These are phyloP conservation scores for Sphagnurus paluster DNA, from an alignment of 1,284 basidiomycete species.

Conservation along the genomic window DNA sequence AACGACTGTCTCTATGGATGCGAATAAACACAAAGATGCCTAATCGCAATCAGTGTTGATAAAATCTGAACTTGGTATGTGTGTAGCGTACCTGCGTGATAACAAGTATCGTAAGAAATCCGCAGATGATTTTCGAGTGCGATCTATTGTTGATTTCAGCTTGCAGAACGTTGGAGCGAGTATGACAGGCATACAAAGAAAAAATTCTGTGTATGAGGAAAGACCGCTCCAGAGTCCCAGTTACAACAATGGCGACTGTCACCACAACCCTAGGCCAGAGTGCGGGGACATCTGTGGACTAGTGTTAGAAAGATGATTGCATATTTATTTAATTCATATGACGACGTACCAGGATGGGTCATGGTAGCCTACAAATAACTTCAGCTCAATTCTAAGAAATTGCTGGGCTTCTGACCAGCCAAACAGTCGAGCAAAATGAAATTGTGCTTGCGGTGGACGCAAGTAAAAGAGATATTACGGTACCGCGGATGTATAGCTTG, in stretches of 20 bases:
- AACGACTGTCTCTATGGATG: neutral
- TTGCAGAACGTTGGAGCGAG: neutral
- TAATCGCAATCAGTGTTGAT: neutral
- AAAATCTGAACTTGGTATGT: too few relatives aligned
- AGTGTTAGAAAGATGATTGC: neutral
- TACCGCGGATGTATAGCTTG: neutral
- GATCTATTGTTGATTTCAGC: neutral
- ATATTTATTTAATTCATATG: neutral
- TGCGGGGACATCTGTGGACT: neutral
- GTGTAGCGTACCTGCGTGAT: constrained; percentile 5
- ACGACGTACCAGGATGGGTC: neutral
- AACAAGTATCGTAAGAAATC: constrained; percentile 4
- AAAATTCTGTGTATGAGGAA: constrained; percentile 13
- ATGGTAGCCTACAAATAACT: neutral
- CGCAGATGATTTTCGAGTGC: constrained; percentile 1
- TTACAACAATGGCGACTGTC: constrained; percentile 3
- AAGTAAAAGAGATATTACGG: neutral
- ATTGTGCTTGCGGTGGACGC: neutral
- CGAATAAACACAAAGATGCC: constrained; percentile 4
- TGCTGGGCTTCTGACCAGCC: neutral
- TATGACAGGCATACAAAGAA: neutral
- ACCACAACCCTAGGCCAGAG: constrained; percentile 9
- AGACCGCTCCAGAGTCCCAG: constrained; percentile 10
- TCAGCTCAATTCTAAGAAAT: neutral
- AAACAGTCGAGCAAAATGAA: neutral